Evolutionary conservation across 495 filamentous ascomycete genomes (phyloP).

Genomic region (Penicillium flavigenum): DNA sequence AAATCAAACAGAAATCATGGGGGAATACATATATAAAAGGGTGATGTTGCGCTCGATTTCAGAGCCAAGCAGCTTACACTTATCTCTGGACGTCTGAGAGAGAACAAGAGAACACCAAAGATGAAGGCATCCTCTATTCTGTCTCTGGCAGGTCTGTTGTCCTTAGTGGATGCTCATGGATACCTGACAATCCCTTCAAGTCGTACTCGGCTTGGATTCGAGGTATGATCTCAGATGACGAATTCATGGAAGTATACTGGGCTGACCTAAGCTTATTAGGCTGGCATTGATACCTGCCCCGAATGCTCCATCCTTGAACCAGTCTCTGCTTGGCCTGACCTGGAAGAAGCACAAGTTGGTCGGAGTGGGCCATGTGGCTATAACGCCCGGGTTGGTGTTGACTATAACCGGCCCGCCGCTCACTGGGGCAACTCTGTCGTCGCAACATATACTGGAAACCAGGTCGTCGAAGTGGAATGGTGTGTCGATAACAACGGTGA

Average conservation of each 20-base stretch:
- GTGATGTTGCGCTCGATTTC: neutral
- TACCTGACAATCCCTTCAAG: conserved; percentile 49
- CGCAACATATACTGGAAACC: conserved; percentile 46
- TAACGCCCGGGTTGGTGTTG: conserved; percentile 54
- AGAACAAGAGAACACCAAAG: neutral
- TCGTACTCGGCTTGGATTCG: conserved; percentile 46
- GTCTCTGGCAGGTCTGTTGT: neutral
- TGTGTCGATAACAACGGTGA: conserved; percentile 60
- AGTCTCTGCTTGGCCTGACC: conserved; percentile 51
- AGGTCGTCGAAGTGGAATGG: conserved; percentile 53
- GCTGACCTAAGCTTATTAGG: conserved; percentile 27
- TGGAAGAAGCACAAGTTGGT: conserved; percentile 46
- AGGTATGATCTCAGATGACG: conserved; percentile 34
- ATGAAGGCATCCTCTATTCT: neutral
- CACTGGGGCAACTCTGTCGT: conserved; percentile 49
- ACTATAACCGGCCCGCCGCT: conserved; percentile 52
- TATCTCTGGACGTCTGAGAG: neutral
- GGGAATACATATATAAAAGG: neutral
- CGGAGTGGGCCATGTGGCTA: conserved; percentile 57
- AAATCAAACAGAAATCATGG: neutral
- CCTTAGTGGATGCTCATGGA: conserved; percentile 34
- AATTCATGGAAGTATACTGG: neutral
- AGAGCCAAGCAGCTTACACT: neutral
- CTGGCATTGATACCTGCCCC: conserved; percentile 52
- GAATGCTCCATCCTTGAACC: conserved; percentile 59